Base-by-base conservation (phyloP, 2,329 filamentous ascomycete genomes). In the Fusarium chlamydosporum region DNA sequence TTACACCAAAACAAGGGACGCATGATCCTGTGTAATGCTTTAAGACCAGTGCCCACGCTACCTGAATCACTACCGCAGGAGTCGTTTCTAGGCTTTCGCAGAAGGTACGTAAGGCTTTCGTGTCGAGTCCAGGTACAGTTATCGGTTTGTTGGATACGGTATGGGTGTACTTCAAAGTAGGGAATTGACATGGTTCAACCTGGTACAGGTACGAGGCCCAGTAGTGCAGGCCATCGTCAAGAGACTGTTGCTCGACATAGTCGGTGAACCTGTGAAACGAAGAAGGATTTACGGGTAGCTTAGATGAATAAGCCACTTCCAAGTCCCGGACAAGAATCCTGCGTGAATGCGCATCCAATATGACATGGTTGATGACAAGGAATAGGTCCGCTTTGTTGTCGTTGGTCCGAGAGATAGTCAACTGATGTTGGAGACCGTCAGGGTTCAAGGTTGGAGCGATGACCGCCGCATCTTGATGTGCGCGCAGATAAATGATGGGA, bases 161-260 rank as follows among this genome's bases (percentile, higher is more conserved):
- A 42, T 42, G 11, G 11, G 10, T 42, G 40, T 42, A 42, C 40
- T 42, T 42, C 20, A 42, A 27, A 7, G 40, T 23, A 15, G 57
- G 57, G 31, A 61, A 61, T 4, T 43, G 50, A 6, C 51, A 56
- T 6, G 57, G 57, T 15, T 50, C 37, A 15, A 38, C 45, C 15
- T 26, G 40, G 13, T 42, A 11, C 23, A 42, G 10, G 40, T 42
- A 42, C 16, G 40, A 27, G 40, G 23, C 23, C 40, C 40, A 42
- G 40, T 42, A 15, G 6, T 27, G 11, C 8, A 42, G 13, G 13
- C 40, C 20, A 42, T 42, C 40, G 12, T 27, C 20, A 7, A 42
- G 40, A 27, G 40, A 8, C 11, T 42, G 40, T 42, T 42, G 40
- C 20, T 42, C 40, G 16, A 42, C 12, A 12, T 42, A 42, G 16